Conservation (phyloP, 1,284 basidiomycete species). For the Moniliophthora roreri region DNA sequence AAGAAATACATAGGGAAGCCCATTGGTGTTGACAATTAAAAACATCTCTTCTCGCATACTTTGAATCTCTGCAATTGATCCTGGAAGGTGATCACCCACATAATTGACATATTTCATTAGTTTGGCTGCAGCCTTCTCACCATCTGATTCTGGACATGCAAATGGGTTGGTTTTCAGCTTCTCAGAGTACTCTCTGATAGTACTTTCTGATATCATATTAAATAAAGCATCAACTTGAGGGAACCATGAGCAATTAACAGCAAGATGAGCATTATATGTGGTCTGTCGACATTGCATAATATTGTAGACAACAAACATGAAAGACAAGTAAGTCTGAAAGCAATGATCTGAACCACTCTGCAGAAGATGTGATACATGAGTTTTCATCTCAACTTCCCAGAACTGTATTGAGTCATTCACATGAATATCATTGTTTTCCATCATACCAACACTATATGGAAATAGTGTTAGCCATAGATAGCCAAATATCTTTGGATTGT, state of each 20-base stretch:
- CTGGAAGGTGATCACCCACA: constrained; percentile 15
- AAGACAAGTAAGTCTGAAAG: constrained; percentile 14
- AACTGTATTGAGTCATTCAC: not conserved
- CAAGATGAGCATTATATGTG: constrained; percentile 9
- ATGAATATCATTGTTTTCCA: constrained; percentile 3
- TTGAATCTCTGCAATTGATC: constrained; percentile 4
- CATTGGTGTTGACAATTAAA: constrained; percentile 1
- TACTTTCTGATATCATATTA: not conserved
- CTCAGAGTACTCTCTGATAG: constrained; percentile 1
- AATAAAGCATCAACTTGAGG: constrained; percentile 4
- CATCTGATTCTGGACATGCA: constrained; percentile 4
- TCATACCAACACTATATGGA: constrained; percentile 16
- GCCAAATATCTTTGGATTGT: constrained; percentile 10
- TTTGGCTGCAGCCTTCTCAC: constrained; percentile 10
- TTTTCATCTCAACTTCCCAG: not conserved
- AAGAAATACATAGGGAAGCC: constrained; percentile 9
- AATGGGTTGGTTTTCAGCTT: constrained; percentile 14
- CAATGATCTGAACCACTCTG: not conserved
- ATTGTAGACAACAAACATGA: constrained; percentile 16
- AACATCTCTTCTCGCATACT: constrained; percentile 7
- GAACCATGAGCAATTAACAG: constrained; percentile 9
- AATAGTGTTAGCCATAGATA: constrained; percentile 14
- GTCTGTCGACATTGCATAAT: constrained; percentile 11
- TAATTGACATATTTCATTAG: constrained; percentile 14
- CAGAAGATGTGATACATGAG: constrained; percentile 9